Evolutionary conservation across 352 stramenopile genomes (phyloP), one percentile per base, ranked within the genome.

Genomic region (Thraustochytrium sp.): DNA sequence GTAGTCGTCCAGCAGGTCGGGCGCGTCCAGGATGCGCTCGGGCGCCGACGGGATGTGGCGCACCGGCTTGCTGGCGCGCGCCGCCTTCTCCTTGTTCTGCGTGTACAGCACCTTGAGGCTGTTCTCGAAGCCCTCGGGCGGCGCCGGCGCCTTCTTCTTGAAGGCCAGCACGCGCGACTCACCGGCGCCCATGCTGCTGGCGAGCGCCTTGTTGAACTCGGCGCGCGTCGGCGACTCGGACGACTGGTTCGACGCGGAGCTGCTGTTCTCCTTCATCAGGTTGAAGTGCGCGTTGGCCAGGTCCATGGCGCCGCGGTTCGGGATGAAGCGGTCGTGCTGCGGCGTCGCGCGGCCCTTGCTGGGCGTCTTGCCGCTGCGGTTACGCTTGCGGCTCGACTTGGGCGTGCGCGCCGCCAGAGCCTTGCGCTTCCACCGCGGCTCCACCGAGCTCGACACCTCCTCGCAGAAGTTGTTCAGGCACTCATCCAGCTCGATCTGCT

Each of bases 1-100:
- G 90, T 99, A 99, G 87, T 99, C 96, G 88, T 99, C 97, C 84
- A 98, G 92, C 36, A 99, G 88, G 86, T 99, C 96, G 0, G 97
- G 97, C 37, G 96, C 96, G 88, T 99, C 97, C 49, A 99, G 88
- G 62, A 99, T 96, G 56, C 97, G 95, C 80, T 93, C 94, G 16
- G 97, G 96, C 16, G 95, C 94, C 18, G 95, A 98, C 11, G 97
- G 95, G 76, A 99, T 97, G 64, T 98, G 94, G 36, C 97, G 92
- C 59, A 93, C 97, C 44, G 93, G 85, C 85, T 96, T 95, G 80
- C 42, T 86, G 88, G 90, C 92, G 62, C 90, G 88, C 2, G 86
- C 13, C 3, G 48, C 53, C 40, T 53, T 83, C 21, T 36, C 84
- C 49, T 90, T 92, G 82, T 93, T 92, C 86, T 96, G 94, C 76